Base-by-base conservation (phyloP, 2,329 filamentous ascomycete species). In the Claviceps sp. region DNA sequence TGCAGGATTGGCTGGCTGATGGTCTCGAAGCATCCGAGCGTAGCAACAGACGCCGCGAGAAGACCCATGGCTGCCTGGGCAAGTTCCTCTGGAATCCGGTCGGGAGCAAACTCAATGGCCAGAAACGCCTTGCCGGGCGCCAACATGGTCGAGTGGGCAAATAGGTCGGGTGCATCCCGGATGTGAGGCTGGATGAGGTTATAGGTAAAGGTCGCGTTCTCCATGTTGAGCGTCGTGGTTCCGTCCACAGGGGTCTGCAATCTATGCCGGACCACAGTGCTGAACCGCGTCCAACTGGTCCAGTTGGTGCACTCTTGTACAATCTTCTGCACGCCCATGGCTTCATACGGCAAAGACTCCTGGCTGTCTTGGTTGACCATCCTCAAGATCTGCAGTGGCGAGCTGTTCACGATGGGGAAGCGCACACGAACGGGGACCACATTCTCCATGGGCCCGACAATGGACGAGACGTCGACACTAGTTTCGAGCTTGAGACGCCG, bases 391-490 rank as follows among this genome's bases (percentile, higher is more conserved):
- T 75, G 70, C 41, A 77, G 64, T 0, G 75, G 73, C 3, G 73
- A 71, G 38, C 72, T 66, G 10, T 70, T 62, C 3, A 61, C 61
- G 2, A 72, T 64, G 0, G 73, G 70, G 52, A 78, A 70, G 17
- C 65, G 66, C 2, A 76, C 70, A 0, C 76, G 70, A 11, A 78
- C 71, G 0, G 75, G 75, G 4, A 76, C 67, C 1, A 70, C 65
- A 51, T 76, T 77, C 37, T 67, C 65, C 41, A 68, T 62, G 3
- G 75, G 75, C 0, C 76, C 76, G 43, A 75, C 64, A 10, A 77
- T 68, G 34, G 67, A 70, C 1, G 66, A 62, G 16, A 71, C 85
- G 55, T 87, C 82, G 71, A 87, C 67, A 10, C 67, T 64, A 11
- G 67, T 65, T 0, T 67, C 62, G 1, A 75, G 66, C 2, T 64